phyloP scores from a whole-genome alignment of 306 rosid genomes.

The Leucaena leucocephala region DNA sequence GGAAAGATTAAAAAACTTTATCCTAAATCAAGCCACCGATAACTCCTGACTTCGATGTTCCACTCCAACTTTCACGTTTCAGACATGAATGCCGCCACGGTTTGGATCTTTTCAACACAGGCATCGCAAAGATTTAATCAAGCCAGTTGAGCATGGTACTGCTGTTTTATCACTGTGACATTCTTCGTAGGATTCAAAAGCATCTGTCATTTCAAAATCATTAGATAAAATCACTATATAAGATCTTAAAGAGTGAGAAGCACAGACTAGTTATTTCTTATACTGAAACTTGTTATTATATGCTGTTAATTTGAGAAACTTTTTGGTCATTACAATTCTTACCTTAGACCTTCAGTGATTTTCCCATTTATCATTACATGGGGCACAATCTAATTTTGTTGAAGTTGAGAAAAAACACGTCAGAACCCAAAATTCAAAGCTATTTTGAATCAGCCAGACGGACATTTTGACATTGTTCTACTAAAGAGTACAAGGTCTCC shows the following conservation, averaged over 20 bases:
- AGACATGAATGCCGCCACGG: background rate
- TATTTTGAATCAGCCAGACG: background rate
- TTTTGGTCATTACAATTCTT: too few relatives aligned
- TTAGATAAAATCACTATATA: background rate
- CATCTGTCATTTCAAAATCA: slow-evolving; percentile 1
- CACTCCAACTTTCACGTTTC: slow-evolving; percentile 15
- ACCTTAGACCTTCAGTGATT: too few relatives aligned
- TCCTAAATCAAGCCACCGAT: slow-evolving; percentile 18
- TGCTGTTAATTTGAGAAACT: too few relatives aligned
- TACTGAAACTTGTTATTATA: too few relatives aligned
- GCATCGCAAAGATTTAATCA: background rate
- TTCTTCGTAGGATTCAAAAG: slow-evolving; percentile 14
- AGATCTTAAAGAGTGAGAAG: too few relatives aligned
- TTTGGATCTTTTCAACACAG: background rate
- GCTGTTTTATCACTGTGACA: slow-evolving; percentile 17
- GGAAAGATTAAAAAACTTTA: background rate
- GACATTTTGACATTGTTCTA: slow-evolving; percentile 43
- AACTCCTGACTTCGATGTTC: slow-evolving; percentile 19
- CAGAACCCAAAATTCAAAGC: background rate
- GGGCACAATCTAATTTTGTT: background rate
- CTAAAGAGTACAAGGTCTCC: slow-evolving; percentile 63
- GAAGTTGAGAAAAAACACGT: background rate
- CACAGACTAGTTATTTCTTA: too few relatives aligned
- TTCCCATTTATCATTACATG: background rate
- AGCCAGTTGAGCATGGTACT: slow-evolving; percentile 1